Conservation (phyloP, 2,329 filamentous ascomycete species). For the Fusarium irregulare region DNA sequence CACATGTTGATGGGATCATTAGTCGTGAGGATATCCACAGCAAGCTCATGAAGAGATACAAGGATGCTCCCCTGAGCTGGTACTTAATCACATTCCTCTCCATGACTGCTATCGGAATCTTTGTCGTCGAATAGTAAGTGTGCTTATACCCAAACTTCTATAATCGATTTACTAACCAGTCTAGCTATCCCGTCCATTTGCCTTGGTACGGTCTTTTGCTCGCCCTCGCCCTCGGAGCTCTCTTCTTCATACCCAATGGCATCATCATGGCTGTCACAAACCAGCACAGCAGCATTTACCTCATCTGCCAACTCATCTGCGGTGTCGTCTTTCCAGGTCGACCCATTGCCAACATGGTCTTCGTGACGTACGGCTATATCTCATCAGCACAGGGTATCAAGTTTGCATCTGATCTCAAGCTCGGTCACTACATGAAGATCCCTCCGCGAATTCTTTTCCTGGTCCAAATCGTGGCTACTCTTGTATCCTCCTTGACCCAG, state of each 20-base stretch:
- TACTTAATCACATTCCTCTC: slow-evolving; percentile 79
- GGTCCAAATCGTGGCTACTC: slow-evolving; percentile 81
- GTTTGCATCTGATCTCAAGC: slow-evolving; percentile 86
- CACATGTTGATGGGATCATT: slow-evolving; percentile 66
- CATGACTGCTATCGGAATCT: slow-evolving; percentile 84
- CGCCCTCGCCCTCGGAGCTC: slow-evolving; percentile 78
- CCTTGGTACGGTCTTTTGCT: slow-evolving; percentile 89
- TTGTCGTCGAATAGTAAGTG: slow-evolving; percentile 83
- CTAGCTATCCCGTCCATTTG: slow-evolving; percentile 81
- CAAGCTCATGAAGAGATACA: slow-evolving; percentile 83
- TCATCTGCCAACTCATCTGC: slow-evolving; percentile 87
- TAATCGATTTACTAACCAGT: slow-evolving; percentile 14
- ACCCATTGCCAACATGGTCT: slow-evolving; percentile 92
- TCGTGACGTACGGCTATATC: slow-evolving; percentile 91
- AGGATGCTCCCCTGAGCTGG: slow-evolving; percentile 84
- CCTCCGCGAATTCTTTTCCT: slow-evolving; percentile 81
- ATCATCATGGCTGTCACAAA: slow-evolving; percentile 96
- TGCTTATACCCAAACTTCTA: not conserved
- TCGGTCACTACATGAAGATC: slow-evolving; percentile 90
- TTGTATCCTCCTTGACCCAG: slow-evolving; percentile 82
- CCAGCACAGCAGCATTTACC: slow-evolving; percentile 86
- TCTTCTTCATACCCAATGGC: slow-evolving; percentile 90
- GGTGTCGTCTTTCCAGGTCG: slow-evolving; percentile 85
- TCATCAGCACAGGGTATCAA: slow-evolving; percentile 90
- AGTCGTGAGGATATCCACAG: slow-evolving; percentile 85